Evolutionary conservation across 2,329 filamentous ascomycete genomes (phyloP), one percentile per base, ranked within the genome.

Genomic region (Penicillium sp.): DNA sequence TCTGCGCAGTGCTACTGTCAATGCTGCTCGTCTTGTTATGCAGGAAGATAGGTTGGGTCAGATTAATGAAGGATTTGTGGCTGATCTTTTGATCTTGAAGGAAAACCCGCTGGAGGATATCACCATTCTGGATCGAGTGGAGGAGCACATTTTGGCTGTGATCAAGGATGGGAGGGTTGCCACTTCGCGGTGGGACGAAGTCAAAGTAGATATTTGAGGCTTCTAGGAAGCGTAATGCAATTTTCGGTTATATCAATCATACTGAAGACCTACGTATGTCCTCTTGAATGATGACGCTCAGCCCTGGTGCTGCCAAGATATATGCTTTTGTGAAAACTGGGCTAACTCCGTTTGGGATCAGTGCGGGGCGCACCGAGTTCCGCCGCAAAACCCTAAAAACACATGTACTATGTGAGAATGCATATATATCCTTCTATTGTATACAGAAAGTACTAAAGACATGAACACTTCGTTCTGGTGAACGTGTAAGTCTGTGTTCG

Each of bases 31-130:
- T 52, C 77, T 83, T 70, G 60, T 85, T 49, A 65, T 76, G 9
- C 75, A 79, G 61, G 78, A 79, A 25, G 68, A 75, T 3, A 72
- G 69, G 31, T 64, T 86, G 16, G 84, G 83, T 0, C 77, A 82
- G 62, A 67, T 86, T 4, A 77, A 76, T 60, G 68, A 74, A 19
- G 82, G 81, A 0, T 83, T 79, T 57, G 70, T 72, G 2, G 83
- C 83, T 0, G 84, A 86, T 67, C 44, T 86, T 41, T 60, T 86
- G 31, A 70, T 86, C 3, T 62, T 85, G 41, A 78, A 79, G 39
- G 62, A 64, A 41, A 84, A 84, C 62, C 84, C 83, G 2, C 67
- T 86, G 50, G 77, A 84, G n/a, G 78, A 86, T 64, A 77, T 85
- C 19, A 74, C 75, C 0, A 70, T 84, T 4, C 65, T 86, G 27